These are phyloP conservation scores for Irpex rosettiformis DNA, from an alignment of 1,284 basidiomycete genomes.

Conservation along the genomic window DNA sequence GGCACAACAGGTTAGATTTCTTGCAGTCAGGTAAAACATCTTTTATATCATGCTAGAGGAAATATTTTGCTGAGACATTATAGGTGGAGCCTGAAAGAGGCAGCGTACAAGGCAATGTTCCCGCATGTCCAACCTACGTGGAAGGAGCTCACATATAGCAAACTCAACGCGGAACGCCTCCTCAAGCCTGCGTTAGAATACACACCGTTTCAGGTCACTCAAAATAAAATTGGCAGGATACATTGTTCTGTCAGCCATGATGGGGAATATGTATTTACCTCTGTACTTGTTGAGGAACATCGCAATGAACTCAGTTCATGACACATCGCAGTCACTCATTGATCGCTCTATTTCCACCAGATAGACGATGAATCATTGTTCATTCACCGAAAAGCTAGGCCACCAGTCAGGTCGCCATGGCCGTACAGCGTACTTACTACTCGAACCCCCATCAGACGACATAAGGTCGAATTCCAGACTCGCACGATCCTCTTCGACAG, in stretches of 20 bases:
- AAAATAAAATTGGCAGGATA: slow-evolving; percentile 31
- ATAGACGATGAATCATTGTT: not conserved
- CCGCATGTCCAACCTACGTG: slow-evolving; percentile 62
- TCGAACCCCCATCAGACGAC: slow-evolving; percentile 11
- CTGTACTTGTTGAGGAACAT: slow-evolving; percentile 58
- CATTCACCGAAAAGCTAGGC: slow-evolving; percentile 34
- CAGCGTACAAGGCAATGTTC: slow-evolving; percentile 86
- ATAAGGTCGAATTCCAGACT: slow-evolving; percentile 38
- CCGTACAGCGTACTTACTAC: slow-evolving; percentile 36
- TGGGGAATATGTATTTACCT: slow-evolving; percentile 77
- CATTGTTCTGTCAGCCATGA: slow-evolving; percentile 83
- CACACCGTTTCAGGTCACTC: slow-evolving; percentile 25
- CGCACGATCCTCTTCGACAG: slow-evolving; percentile 35
- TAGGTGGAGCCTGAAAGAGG: slow-evolving; percentile 88
- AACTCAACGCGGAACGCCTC: slow-evolving; percentile 28
- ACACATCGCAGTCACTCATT: not conserved
- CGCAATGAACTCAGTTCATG: not conserved
- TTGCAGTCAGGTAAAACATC: slow-evolving; percentile 63
- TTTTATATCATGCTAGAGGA: not conserved
- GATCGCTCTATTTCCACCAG: not conserved
- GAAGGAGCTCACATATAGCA: slow-evolving; percentile 67
- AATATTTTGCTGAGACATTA: not conserved
- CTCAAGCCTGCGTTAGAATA: slow-evolving; percentile 53
- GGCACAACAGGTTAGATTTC: slow-evolving; percentile 39
- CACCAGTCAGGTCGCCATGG: slow-evolving; percentile 73